These are phyloP conservation scores for Coemansia sp. DNA, from an alignment of 192 early-diverging fungal species.

Conservation along the genomic window DNA sequence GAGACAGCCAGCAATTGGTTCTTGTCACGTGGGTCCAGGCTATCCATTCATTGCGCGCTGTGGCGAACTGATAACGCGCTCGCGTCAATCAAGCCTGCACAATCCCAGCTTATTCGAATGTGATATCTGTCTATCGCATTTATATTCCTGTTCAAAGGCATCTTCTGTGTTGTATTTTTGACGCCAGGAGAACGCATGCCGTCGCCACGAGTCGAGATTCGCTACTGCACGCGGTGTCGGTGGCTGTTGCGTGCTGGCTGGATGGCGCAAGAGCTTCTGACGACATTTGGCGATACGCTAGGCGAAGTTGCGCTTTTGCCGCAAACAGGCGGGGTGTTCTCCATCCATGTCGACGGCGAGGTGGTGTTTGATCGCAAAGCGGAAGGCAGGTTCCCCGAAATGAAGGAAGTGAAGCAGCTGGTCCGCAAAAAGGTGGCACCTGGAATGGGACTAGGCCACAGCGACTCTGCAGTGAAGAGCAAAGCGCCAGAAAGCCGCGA, in stretches of 20 bases:
- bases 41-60: too few species aligned
- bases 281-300: slow-evolving; percentile 59
- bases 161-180: too few species aligned
- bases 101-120: too few species aligned
- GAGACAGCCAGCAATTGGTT: too few species aligned
- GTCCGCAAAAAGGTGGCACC: slow-evolving; percentile 62
- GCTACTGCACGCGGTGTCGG: slow-evolving; percentile 56
- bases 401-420: slow-evolving; percentile 71
- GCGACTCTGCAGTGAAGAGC: slow-evolving; percentile 58
- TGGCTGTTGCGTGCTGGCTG: slow-evolving; percentile 63
- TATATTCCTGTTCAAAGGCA: too few species aligned
- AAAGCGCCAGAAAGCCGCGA: not conserved
- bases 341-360: slow-evolving; percentile 23
- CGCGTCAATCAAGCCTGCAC: too few species aligned
- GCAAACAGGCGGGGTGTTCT: slow-evolving; percentile 43
- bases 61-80: too few species aligned
- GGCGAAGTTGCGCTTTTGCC: slow-evolving; percentile 69
- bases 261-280: slow-evolving; percentile 67
- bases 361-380: slow-evolving; percentile 62
- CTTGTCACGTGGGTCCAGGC: too few species aligned
- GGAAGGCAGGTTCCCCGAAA: slow-evolving; percentile 65
- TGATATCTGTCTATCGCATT: too few species aligned
- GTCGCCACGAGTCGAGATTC: slow-evolving; percentile 43
- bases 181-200: slow-evolving; percentile 9
- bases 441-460: slow-evolving; percentile 63